Evolutionary conservation across 805 yeast species (phyloP).

Genomic region (Lachancea dasiensis): DNA sequence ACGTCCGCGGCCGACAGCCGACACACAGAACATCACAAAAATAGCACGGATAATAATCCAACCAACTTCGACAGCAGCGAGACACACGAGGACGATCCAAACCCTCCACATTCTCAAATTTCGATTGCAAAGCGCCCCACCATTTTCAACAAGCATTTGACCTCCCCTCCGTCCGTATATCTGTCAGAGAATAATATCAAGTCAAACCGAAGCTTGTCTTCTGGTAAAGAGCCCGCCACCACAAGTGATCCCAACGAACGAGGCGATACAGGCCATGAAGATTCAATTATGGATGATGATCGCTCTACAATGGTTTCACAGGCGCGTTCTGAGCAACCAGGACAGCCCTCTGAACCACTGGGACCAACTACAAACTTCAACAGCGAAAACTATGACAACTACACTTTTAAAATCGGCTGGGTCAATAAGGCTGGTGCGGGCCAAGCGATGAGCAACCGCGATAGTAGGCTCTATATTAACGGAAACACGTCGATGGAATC

Average conservation of each 20-base stretch:
- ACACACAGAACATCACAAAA: neutral
- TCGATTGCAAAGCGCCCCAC: conserved; percentile 4
- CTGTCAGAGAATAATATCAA: conserved; percentile 6
- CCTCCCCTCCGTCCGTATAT: conserved; percentile 6
- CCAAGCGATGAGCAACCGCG: conserved; percentile 15
- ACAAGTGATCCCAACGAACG: conserved; percentile 1
- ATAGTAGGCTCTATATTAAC: conserved; percentile 22
- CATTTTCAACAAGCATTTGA: conserved; percentile 1
- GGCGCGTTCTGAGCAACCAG: neutral
- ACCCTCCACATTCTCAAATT: neutral
- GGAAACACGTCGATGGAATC: conserved; percentile 17
- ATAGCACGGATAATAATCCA: neutral
- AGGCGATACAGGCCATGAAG: neutral
- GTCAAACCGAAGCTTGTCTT: conserved; percentile 6
- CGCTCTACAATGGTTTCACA: conserved; percentile 1
- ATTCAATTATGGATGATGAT: conserved; percentile 1
- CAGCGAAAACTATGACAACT: conserved; percentile 34
- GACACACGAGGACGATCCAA: neutral
- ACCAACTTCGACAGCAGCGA: neutral
- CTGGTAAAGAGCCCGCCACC: conserved; percentile 2
- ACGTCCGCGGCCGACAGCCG: conserved; percentile 7
- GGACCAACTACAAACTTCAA: conserved; percentile 1
- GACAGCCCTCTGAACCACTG: neutral
- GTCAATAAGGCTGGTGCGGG: conserved; percentile 42
- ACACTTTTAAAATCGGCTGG: conserved; percentile 52